phyloP scores from a whole-genome alignment of 768 basidiomycete genomes.

The Paxillus involutus region DNA sequence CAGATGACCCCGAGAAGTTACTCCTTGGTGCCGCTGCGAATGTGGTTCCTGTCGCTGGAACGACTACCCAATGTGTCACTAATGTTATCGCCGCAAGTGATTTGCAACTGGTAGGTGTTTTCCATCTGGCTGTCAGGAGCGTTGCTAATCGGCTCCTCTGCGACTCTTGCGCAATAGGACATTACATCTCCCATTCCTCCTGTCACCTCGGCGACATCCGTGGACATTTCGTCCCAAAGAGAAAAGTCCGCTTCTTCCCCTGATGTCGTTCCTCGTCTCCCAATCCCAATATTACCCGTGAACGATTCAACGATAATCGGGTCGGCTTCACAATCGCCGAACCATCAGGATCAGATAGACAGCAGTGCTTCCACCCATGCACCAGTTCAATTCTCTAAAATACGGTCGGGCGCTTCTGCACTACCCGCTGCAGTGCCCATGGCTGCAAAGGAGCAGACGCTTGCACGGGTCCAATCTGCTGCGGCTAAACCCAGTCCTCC shows the following conservation, averaged over 20 bases:
- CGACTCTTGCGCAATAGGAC: slow-evolving; percentile 8
- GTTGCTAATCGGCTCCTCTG: not conserved
- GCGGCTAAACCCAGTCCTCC: not conserved
- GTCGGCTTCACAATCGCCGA: slow-evolving; percentile 8
- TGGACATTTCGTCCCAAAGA: not conserved
- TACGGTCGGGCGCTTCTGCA: slow-evolving; percentile 1
- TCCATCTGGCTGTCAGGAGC: not conserved
- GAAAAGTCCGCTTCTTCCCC: slow-evolving; percentile 7
- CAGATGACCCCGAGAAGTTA: not conserved
- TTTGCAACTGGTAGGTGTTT: slow-evolving; percentile 14
- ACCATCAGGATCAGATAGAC: not conserved
- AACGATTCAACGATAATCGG: slow-evolving; percentile 38
- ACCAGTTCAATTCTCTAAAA: slow-evolving; percentile 6
- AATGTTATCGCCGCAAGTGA: slow-evolving; percentile 33
- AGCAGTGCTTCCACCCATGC: slow-evolving; percentile 20
- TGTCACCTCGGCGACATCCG: not conserved
- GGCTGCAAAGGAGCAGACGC: not conserved
- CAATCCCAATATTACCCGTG: slow-evolving; percentile 41
- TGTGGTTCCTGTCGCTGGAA: not conserved
- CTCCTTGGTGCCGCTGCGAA: not conserved
- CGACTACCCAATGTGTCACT: slow-evolving; percentile 31
- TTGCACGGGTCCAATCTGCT: not conserved
- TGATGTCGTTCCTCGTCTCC: slow-evolving; percentile 31
- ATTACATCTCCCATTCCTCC: slow-evolving; percentile 14
- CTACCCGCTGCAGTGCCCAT: not conserved